Conservation (phyloP, 805 yeast species). For the Maudiozyma bulderi region DNA sequence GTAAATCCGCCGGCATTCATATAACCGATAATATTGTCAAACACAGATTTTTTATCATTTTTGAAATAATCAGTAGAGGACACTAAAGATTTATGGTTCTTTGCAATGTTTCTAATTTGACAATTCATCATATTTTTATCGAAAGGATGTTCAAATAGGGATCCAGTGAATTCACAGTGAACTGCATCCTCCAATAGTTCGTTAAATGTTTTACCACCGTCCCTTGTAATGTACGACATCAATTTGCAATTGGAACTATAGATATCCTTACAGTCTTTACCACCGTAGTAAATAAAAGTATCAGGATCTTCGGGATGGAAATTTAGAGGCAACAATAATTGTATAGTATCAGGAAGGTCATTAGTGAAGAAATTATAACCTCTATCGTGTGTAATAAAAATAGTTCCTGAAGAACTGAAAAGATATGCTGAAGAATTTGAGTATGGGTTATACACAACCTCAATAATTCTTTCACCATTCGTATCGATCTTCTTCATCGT, state of each 20-base stretch:
- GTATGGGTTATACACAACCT: conserved; percentile 52
- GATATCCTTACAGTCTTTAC: conserved; percentile 41
- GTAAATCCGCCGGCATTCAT: conserved; percentile 63
- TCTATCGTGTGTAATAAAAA: conserved; percentile 59
- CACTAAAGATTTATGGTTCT: conserved; percentile 28
- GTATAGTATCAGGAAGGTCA: conserved; percentile 43
- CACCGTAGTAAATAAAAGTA: conserved; percentile 63
- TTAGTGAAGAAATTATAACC: conserved; percentile 45
- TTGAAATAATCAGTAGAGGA: conserved; percentile 49
- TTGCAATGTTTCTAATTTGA: conserved; percentile 34
- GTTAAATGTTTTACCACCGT: conserved; percentile 58
- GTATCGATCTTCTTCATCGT: conserved; percentile 35
- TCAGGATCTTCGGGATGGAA: conserved; percentile 52
- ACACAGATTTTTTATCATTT: conserved; percentile 31
- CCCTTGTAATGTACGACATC: conserved; percentile 51
- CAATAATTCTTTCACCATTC: conserved; percentile 35
- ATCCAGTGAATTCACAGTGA: conserved; percentile 60
- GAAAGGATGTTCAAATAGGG: conserved; percentile 36
- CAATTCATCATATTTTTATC: conserved; percentile 56
- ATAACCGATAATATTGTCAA: conserved; percentile 59
- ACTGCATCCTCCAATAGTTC: conserved; percentile 43
- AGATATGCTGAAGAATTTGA: conserved; percentile 25
- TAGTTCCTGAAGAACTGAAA: conserved; percentile 38
- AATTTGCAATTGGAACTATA: conserved; percentile 42
- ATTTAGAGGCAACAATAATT: conserved; percentile 35